Evolutionary conservation across 352 stramenopile genomes (phyloP), one percentile per base, ranked within the genome.

Genomic region (Aphanomyces astaci): DNA sequence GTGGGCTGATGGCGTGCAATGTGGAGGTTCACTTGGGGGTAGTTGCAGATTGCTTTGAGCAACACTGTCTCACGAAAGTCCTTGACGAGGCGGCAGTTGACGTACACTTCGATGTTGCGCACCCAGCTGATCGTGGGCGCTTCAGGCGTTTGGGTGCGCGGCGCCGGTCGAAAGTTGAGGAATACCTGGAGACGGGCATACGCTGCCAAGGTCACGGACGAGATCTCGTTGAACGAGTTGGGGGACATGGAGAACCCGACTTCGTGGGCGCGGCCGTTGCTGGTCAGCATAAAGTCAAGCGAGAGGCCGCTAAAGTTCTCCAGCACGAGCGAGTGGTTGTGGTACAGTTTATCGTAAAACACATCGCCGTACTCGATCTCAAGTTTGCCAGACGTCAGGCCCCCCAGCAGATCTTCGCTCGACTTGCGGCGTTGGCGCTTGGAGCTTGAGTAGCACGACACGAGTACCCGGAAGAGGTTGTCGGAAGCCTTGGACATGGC

Each of bases 321-420:
- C 22, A 95, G 86, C 71, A 95, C 81, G 33, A 95, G 90, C 32
- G 86, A 95, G 75, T 95, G 86, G 55, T 95, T 95, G 65, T 93
- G 86, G 57, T 95, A 95, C 2, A 93, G 68, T 65, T 95, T 93
- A 79, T 93, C 78, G 60, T 93, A 95, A 66, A 91, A 95, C 2
- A 95, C 83, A 54, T 95, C 84, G 28, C 81, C 87, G 73, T 88
- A 92, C 66, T 95, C 86, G 33, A 95, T 88, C 51, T 86, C 75
- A 9, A 93, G 71, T 32, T 70, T 65, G 13, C 62, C 28, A 28
- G 36, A 9, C 36, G 17, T 19, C 7, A 46, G 7, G 30, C 30
- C 22, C 1, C 28, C 27, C 19, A 33, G 39, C 39, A 70, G 19
- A 55, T 64, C 32, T 32, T 48, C 32, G 52, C 43, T 46, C 2